These are phyloP conservation scores for Botrytis byssoidea DNA, from an alignment of 2,329 filamentous ascomycete genomes.

Conservation along the genomic window DNA sequence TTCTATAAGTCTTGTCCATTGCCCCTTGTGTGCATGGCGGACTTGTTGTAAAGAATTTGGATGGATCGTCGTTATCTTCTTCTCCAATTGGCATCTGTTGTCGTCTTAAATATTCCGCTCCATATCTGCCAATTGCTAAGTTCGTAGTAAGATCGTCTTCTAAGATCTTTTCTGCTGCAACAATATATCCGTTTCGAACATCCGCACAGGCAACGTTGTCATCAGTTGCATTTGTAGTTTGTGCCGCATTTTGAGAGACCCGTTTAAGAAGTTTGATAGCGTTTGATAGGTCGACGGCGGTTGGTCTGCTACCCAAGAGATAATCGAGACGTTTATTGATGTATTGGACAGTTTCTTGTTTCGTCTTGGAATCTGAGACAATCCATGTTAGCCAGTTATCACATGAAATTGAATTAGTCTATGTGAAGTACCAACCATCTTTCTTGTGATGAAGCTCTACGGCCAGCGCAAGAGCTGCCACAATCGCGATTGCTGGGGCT, in stretches of 20 bases:
- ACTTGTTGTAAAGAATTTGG: constrained; percentile 39
- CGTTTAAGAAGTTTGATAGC: constrained; percentile 77
- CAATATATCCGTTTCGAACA: constrained; percentile 70
- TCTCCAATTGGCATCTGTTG: constrained; percentile 36
- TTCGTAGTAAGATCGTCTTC: constrained; percentile 86
- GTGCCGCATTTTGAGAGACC: constrained; percentile 53
- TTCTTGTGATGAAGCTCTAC: constrained; percentile 70
- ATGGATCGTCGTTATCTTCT: constrained; percentile 29
- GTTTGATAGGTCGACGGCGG: constrained; percentile 91
- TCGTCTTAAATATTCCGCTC: constrained; percentile 73
- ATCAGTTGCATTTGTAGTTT: constrained; percentile 33
- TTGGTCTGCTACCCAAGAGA: constrained; percentile 84
- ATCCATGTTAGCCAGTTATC: not conserved
- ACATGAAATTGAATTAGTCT: not conserved
- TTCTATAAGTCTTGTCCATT: constrained; percentile 49
- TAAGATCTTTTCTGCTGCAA: constrained; percentile 81
- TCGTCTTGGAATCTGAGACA: constrained; percentile 27
- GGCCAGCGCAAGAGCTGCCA: constrained; percentile 85
- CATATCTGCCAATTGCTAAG: constrained; percentile 76
- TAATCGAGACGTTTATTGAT: constrained; percentile 80
- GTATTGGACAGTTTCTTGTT: constrained; percentile 63
- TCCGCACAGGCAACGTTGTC: constrained; percentile 39
- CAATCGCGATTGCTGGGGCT: constrained; percentile 94
- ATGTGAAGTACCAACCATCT: constrained; percentile 40
- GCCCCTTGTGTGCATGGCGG: constrained; percentile 41